Evolutionary conservation across 331 rosid genomes (phyloP), one percentile per base, ranked within the genome.

Genomic region (Quercus tomentella): DNA sequence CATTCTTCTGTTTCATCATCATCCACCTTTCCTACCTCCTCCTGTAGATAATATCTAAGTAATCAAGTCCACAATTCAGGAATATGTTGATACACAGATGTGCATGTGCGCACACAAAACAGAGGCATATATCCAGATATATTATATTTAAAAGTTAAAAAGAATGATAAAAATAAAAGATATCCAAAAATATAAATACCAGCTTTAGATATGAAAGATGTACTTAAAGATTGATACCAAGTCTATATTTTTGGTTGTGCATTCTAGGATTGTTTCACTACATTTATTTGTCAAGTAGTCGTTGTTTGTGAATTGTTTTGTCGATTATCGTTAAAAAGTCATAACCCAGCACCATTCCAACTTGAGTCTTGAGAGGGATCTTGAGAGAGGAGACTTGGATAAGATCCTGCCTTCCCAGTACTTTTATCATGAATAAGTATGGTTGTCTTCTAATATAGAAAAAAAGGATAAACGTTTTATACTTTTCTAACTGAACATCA

Each of bases 21-120:
- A 75, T 81, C 90, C 18, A 70, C n/a, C 60, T 49, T 72, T 20
- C 79, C 80, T 56, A 84, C 74, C 83, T 77, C 91, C 78, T 65
- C 87, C 88, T 91, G 79, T 54, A 49, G 52, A 55, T 6, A 76
- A 79, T 65, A 73, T 77, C 73, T 77, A 51, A 33, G 22, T 11
- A 12, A 51, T 79, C 66, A 72, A 35, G 31, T 21, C 20, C 45
- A 28, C 61, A 37, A 60, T 77, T 76, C 31, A 51, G 70, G 20
- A 76, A 20, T 16, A 51, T 18, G 68, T 18, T n/a, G 23, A 26
- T 26, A 21, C 43, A 23, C 4, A 67, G 3, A 31, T 51, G 56
- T 14, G 54, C 54, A 49, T 14, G 31, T 20, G 68, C 20, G 23
- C 61, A 67, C 17, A 41, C 20, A 62, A 62, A 62, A 62, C 21